phyloP scores from a whole-genome alignment of 176 grass and related monocot species.

The Carex cristatella region DNA sequence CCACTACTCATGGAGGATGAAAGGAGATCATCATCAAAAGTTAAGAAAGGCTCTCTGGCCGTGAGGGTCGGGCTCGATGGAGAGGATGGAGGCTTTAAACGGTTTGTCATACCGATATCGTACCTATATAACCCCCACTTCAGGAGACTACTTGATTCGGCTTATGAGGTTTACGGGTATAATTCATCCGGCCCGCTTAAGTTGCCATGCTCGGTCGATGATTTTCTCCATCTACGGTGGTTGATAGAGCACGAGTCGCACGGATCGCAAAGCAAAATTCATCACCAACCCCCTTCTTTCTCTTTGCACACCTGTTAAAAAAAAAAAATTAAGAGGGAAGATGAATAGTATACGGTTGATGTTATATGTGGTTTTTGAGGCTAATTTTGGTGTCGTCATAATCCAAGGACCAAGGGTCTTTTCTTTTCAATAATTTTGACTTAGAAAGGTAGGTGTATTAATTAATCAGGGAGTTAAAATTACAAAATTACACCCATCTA shows the following conservation, averaged over 20 bases:
- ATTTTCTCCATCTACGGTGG: slow-evolving; percentile 72
- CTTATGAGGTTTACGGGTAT: slow-evolving; percentile 80
- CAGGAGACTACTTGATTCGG: slow-evolving; percentile 48
- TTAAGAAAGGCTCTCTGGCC: slow-evolving; percentile 92
- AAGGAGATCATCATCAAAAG: slow-evolving; percentile 51
- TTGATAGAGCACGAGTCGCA: slow-evolving; percentile 53
- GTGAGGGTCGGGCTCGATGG: slow-evolving; percentile 62
- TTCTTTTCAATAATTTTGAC: slow-evolving; percentile 4
- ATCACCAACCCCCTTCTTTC: slow-evolving; percentile 29
- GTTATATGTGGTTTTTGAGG: not conserved
- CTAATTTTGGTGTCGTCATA: not conserved
- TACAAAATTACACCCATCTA: slow-evolving; percentile 23
- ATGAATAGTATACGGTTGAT: not conserved
- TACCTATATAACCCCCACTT: slow-evolving; percentile 86
- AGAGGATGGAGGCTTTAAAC: slow-evolving; percentile 29
- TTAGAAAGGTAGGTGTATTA: slow-evolving; percentile 17
- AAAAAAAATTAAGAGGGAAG: not conserved
- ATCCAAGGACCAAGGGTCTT: not conserved
- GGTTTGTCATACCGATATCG: slow-evolving; percentile 88
- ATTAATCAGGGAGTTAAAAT: not conserved
- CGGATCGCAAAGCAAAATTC: slow-evolving; percentile 23
- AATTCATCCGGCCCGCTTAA: slow-evolving; percentile 49
- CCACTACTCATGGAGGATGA: slow-evolving; percentile 39
- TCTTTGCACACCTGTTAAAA: slow-evolving; percentile 46
- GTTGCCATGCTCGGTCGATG: slow-evolving; percentile 81